Evolutionary conservation across 257 asterid species (phyloP).

Genomic region (Lycium barbarum): DNA sequence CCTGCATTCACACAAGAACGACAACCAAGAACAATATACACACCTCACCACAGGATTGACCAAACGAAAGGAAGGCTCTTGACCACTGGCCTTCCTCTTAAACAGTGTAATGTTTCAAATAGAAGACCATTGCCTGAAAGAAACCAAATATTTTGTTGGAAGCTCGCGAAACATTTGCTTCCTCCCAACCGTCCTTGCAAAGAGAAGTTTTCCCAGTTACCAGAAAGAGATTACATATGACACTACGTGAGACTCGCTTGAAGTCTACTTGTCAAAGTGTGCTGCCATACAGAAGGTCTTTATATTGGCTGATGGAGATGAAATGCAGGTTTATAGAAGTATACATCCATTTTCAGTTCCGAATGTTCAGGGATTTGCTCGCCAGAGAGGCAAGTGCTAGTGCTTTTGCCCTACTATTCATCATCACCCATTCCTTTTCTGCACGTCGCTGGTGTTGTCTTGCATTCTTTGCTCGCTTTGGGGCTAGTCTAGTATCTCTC

Average conservation of each 20-base stretch:
- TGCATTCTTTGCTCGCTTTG: conserved; percentile 94
- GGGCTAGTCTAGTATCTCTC: conserved; percentile 90
- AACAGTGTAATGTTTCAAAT: not conserved
- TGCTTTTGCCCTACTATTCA: conserved; percentile 73
- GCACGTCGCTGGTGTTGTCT: conserved; percentile 94
- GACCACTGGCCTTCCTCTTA: not conserved
- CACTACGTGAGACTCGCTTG: not conserved
- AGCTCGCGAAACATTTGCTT: not conserved
- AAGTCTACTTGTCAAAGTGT: not conserved
- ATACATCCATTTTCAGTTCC: conserved; percentile 32
- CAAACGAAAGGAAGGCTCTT: not conserved
- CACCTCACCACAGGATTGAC: not conserved
- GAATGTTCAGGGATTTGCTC: conserved; percentile 52
- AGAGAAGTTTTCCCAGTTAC: not conserved
- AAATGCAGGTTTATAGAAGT: not conserved
- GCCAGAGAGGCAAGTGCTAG: conserved; percentile 80
- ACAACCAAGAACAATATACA: not conserved
- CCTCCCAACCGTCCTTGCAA: not conserved
- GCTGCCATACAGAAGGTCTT: not conserved
- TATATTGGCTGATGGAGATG: not conserved
- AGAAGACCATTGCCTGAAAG: not conserved
- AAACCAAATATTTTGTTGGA: not conserved
- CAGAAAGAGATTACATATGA: not conserved
- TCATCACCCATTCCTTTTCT: conserved; percentile 71
- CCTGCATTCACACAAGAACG: not conserved